A percentile compares a stretch with the other conserved stretches of the same genome.
phyloP scores from a whole-genome alignment of 192 early-diverging fungal species.

The Oehlia diaphana region DNA sequence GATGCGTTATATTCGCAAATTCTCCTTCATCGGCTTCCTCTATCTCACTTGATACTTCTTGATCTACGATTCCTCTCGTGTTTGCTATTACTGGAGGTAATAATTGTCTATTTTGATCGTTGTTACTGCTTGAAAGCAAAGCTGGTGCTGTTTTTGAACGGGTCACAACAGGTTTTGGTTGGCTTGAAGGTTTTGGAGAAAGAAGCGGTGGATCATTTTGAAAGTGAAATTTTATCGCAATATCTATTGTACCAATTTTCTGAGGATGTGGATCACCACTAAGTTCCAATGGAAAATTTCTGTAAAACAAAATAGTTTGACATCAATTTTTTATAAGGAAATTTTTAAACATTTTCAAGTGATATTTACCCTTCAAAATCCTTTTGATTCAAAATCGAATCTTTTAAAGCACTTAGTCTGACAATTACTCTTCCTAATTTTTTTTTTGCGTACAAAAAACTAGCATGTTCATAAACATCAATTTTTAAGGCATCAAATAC shows the following conservation, averaged over 20 bases:
- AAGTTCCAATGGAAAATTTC: slow-evolving; percentile 7
- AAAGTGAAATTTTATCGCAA: slow-evolving; percentile 20
- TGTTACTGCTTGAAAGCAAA: not conserved
- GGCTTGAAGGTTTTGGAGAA: not conserved
- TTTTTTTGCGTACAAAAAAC: slow-evolving; percentile 17
- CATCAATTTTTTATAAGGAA: too few species aligned
- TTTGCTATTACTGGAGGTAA: not conserved
- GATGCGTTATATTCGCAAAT: not conserved
- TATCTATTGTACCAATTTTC: not conserved
- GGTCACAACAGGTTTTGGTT: not conserved
- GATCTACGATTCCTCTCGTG: not conserved
- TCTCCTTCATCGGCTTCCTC: not conserved
- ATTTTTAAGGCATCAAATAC: slow-evolving; percentile 23
- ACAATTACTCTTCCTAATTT: slow-evolving; percentile 5
- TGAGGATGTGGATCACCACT: not conserved
- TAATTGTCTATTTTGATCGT: not conserved
- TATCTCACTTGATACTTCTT: not conserved
- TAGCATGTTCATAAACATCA: slow-evolving; percentile 11
- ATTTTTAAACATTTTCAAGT: not conserved
- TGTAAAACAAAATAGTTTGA: not conserved
- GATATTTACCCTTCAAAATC: slow-evolving; percentile 14
- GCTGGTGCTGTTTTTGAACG: not conserved
- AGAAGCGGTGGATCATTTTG: not conserved
- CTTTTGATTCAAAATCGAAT: not conserved
- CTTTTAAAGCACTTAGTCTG: not conserved